These are phyloP conservation scores for Brachypodium distachyon DNA, from an alignment of 202 grass and related monocot genomes.

Conservation along the genomic window DNA sequence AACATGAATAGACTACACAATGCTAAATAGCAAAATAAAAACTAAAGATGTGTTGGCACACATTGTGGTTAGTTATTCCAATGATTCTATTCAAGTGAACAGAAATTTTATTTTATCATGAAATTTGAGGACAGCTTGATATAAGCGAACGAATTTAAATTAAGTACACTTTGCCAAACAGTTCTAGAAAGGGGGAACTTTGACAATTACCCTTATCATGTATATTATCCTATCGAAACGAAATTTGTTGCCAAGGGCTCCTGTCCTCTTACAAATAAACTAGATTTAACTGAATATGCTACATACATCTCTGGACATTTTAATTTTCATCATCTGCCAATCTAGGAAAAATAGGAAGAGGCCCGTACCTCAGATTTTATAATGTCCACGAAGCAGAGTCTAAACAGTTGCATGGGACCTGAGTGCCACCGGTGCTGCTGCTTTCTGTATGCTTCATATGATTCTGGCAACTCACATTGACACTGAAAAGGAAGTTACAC, in stretches of 20 bases:
- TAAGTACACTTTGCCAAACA: background rate
- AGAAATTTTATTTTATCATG: background rate
- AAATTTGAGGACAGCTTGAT: background rate
- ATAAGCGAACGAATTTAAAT: background rate
- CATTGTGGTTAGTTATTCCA: background rate
- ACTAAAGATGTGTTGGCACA: background rate
- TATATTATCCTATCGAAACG: background rate
- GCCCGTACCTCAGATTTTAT: conserved; percentile 60
- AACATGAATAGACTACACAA: background rate
- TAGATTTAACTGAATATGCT: background rate
- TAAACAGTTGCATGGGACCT: conserved; percentile 82
- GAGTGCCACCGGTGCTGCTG: conserved; percentile 90
- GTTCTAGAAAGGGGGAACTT: no score
- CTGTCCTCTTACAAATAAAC: background rate
- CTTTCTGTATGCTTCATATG: conserved; percentile 77
- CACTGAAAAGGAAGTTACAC: conserved; percentile 38
- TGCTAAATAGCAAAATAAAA: background rate
- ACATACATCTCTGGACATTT: background rate
- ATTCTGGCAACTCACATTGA: conserved; percentile 81
- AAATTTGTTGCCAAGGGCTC: background rate
- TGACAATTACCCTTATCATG: background rate
- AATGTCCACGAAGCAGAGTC: conserved; percentile 76
- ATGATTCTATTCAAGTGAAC: background rate
- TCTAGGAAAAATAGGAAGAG: background rate
- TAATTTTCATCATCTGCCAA: background rate